These are phyloP conservation scores for Omphalotus guepiniiformis DNA, from an alignment of 768 basidiomycete species.

Conservation along the genomic window DNA sequence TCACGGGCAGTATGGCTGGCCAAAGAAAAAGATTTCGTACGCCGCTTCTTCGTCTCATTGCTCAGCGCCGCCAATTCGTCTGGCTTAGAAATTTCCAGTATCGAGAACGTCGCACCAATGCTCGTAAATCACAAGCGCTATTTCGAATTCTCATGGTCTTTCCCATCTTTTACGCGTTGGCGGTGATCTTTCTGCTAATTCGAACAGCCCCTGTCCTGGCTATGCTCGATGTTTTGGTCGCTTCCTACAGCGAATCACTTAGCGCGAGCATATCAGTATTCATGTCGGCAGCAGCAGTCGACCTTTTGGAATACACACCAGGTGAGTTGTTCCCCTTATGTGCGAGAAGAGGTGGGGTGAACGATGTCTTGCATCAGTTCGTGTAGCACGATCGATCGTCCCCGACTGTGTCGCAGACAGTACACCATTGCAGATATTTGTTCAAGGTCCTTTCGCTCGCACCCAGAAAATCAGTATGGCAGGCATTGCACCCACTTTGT, in stretches of 20 bases:
- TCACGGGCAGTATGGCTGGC: too few species aligned
- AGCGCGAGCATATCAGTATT: too few species aligned
- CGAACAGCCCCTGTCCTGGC: too few species aligned
- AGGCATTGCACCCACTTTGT: not conserved
- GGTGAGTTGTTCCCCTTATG: not conserved
- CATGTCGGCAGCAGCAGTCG: too few species aligned
- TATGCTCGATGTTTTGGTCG: too few species aligned
- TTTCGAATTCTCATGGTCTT: not conserved
- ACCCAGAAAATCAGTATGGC: not conserved
- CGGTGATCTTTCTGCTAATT: not conserved
- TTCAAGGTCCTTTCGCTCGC: conserved; percentile 2
- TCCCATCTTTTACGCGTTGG: not conserved
- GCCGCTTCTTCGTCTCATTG: not conserved
- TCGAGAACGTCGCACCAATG: not conserved
- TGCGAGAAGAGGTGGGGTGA: not conserved
- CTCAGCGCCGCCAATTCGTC: not conserved
- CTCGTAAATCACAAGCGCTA: not conserved
- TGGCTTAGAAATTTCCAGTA: not conserved
- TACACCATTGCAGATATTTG: not conserved
- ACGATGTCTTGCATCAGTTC: not conserved
- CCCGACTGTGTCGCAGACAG: too few species aligned
- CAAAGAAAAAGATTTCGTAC: too few species aligned
- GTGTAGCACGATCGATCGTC: not conserved
- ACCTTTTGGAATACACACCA: not conserved
- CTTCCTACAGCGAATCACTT: not conserved